Evolutionary conservation across 1,139 yeast species (phyloP).

Genomic region (Arxiozyma telluris): DNA sequence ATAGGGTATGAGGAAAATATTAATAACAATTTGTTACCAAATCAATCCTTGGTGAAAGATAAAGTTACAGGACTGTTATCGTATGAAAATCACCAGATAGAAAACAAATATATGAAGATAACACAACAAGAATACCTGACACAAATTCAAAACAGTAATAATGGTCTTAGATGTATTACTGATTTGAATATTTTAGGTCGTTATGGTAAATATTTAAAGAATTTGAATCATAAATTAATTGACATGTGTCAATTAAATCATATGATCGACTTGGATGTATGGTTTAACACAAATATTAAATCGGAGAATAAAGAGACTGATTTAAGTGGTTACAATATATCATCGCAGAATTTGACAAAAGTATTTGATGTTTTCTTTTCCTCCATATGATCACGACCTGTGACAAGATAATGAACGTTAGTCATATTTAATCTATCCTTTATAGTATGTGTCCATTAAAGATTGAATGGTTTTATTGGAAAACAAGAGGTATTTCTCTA

Average conservation of each 20-base stretch:
- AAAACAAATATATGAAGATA: background rate
- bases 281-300: background rate
- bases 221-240: background rate
- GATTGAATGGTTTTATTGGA: background rate
- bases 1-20: background rate
- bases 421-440: no score
- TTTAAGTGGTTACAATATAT: background rate
- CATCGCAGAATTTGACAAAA: background rate
- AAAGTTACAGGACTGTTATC: background rate
- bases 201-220: background rate
- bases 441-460: no score
- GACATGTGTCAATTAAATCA: background rate
- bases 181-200: background rate
- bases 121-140: background rate
- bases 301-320: background rate
- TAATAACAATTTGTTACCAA: background rate
- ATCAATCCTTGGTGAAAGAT: background rate
- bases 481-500: background rate
- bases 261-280: background rate
- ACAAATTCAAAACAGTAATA: background rate
- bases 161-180: background rate
- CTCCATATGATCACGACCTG: background rate
- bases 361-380: background rate
- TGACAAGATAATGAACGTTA: no score
- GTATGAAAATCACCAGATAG: background rate